A percentile compares a stretch with the other conserved stretches of the same genome.
phyloP scores from a whole-genome alignment of 2,329 filamentous ascomycete species.

The Trematosphaeria pertusa region DNA sequence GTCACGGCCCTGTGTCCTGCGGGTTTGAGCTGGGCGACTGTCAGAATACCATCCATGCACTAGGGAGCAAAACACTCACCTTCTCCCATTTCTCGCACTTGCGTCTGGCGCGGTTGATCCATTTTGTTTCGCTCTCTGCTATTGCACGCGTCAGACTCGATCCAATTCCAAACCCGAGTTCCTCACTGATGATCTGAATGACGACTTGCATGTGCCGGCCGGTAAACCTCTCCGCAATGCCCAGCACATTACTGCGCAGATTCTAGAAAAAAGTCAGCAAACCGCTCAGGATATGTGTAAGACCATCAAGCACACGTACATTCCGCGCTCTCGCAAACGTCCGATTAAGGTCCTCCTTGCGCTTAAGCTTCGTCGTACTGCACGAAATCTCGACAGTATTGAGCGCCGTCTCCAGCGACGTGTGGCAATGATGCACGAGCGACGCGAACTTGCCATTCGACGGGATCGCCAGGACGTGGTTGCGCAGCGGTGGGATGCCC shows the following conservation, averaged over 20 bases:
- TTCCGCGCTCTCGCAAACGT: conserved; percentile 13
- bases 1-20: neutral
- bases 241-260: neutral
- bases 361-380: conserved; percentile 17
- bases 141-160: neutral
- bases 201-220: neutral
- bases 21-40: neutral
- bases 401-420: conserved; percentile 12
- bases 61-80: neutral
- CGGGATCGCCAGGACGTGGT: too few species aligned
- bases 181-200: neutral
- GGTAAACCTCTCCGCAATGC: neutral
- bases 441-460: too few species aligned
- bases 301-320: conserved; percentile 10
- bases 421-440: too few species aligned
- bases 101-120: neutral
- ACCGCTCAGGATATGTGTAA: too few species aligned
- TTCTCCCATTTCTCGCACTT: neutral
- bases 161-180: too few species aligned
- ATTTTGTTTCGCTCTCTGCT: neutral
- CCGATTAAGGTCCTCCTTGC: conserved; percentile 18
- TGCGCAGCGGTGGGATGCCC: too few species aligned
- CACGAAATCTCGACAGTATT: conserved; percentile 27
- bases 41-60: neutral
- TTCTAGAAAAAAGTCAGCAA: too few species aligned